phyloP scores from a whole-genome alignment of 2,329 filamentous ascomycete species.

The Whalleya microplaca region DNA sequence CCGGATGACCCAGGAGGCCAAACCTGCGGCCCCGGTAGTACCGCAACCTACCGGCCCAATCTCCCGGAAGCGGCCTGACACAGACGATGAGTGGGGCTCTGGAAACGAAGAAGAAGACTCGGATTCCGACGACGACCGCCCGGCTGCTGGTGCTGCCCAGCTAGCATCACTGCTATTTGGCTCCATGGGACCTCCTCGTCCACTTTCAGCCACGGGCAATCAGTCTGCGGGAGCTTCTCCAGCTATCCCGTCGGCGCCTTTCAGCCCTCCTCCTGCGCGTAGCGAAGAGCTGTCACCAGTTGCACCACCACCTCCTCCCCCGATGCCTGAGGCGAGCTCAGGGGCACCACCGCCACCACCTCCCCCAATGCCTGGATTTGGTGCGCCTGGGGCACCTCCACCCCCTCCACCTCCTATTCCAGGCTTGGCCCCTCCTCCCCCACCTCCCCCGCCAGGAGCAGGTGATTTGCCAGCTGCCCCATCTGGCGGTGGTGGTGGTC shows the following conservation, averaged over 20 bases:
- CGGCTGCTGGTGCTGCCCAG: conserved; percentile 84
- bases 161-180: conserved; percentile 95
- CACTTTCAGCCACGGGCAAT: conserved; percentile 80
- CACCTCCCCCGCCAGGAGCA: conserved; percentile 49
- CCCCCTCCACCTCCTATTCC: conserved; percentile 50
- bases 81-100: conserved; percentile 83
- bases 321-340: conserved; percentile 41
- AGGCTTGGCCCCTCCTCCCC: conserved; percentile 47
- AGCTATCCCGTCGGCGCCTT: conserved; percentile 42
- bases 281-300: conserved; percentile 37
- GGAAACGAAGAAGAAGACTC: conserved; percentile 67
- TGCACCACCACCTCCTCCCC: conserved; percentile 42
- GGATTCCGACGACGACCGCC: conserved; percentile 76
- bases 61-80: conserved; percentile 56
- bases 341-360: conserved; percentile 42
- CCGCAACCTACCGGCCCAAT: conserved; percentile 54
- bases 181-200: conserved; percentile 92
- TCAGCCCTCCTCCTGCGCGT: conserved; percentile 38
- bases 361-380: conserved; percentile 43
- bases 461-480: conserved; percentile 52
- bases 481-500: conserved; percentile 45
- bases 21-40: conserved; percentile 44
- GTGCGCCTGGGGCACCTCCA: conserved; percentile 45
- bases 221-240: conserved; percentile 54
- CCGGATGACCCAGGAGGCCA: conserved; percentile 71